Evolutionary conservation across 106 monocot species (phyloP).

Genomic region (Dendrobium nobile): DNA sequence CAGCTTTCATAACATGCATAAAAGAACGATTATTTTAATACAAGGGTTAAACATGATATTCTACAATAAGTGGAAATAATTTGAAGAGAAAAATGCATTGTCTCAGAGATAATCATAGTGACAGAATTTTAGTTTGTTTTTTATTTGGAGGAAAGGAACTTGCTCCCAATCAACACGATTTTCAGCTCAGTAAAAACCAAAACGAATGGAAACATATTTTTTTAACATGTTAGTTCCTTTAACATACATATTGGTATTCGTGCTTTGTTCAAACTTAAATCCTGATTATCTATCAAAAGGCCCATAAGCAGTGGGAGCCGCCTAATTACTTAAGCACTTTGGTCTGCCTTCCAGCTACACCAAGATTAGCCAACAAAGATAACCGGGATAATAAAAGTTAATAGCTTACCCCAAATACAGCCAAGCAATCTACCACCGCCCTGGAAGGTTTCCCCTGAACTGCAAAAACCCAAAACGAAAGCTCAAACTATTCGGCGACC

Average conservation of each 20-base stretch:
- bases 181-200: not conserved
- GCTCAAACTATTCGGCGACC: not conserved
- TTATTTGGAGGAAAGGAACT: not conserved
- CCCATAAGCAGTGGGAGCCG: no score
- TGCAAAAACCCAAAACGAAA: slow-evolving; percentile 17
- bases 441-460: slow-evolving; percentile 70
- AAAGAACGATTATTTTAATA: no score
- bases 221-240: no score
- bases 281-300: no score
- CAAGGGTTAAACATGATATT: not conserved
- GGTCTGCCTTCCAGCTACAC: not conserved
- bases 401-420: slow-evolving; percentile 60
- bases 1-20: not conserved
- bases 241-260: no score
- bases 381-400: not conserved
- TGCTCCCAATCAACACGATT: not conserved
- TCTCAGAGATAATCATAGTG: not conserved
- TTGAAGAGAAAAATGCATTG: no score
- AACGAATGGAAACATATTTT: no score
- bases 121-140: not conserved
- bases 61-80: not conserved
- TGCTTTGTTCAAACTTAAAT: no score
- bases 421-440: slow-evolving; percentile 52
- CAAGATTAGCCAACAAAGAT: no score
- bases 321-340: not conserved